Evolutionary conservation across 2,329 filamentous ascomycete genomes (phyloP).

Genomic region (Neofusicoccum ribis): DNA sequence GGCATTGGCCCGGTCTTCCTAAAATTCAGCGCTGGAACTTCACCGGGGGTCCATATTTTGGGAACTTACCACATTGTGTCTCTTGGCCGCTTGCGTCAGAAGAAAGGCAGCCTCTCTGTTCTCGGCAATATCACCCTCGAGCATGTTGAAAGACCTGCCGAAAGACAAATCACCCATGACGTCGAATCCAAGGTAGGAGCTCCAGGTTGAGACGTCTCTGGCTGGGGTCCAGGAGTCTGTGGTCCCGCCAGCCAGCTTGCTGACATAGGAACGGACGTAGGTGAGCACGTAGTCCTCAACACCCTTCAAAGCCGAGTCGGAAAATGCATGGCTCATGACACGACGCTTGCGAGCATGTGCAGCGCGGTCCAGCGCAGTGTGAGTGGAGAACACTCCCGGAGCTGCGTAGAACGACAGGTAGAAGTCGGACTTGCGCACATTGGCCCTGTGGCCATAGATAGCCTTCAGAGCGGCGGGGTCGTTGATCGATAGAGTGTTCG

Average conservation of each 20-base stretch:
- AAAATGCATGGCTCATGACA: constrained; percentile 50
- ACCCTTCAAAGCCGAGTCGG: constrained; percentile 46
- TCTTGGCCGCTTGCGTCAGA: constrained; percentile 34
- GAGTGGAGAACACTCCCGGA: constrained; percentile 44
- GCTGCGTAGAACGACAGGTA: constrained; percentile 45
- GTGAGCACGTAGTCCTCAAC: constrained; percentile 49
- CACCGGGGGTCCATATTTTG: no score
- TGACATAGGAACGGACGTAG: constrained; percentile 43
- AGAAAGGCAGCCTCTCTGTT: constrained; percentile 29
- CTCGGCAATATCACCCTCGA: constrained; percentile 33
- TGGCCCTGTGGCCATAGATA: constrained; percentile 13
- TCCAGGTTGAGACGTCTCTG: not conserved
- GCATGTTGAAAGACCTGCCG: constrained; percentile 47
- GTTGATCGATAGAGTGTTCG: constrained; percentile 78
- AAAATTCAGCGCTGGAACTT: not conserved
- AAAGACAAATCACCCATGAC: constrained; percentile 53
- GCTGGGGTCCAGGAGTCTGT: not conserved
- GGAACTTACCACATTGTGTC: constrained; percentile 35
- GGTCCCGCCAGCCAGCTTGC: constrained; percentile 29
- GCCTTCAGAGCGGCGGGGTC: constrained; percentile 54
- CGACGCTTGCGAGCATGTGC: constrained; percentile 49
- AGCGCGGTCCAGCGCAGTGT: constrained; percentile 47
- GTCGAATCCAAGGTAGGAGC: constrained; percentile 45
- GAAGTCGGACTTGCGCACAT: constrained; percentile 12
- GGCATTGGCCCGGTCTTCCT: constrained; percentile 3